Conservation (phyloP, 345 rosid species). For the Physaria fendleri region DNA sequence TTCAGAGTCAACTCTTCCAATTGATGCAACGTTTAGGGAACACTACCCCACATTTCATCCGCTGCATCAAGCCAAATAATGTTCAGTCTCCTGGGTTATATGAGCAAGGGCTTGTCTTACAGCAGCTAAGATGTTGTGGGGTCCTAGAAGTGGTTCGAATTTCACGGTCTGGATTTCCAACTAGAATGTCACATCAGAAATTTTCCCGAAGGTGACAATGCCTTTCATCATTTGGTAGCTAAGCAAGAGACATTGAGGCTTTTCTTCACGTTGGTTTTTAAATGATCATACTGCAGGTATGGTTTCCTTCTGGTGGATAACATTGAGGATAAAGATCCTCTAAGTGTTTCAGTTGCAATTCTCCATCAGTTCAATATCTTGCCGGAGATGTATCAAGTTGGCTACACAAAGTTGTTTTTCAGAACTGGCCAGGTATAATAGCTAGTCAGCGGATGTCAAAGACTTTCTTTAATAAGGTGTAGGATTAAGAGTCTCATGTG, state of each 20-base stretch:
- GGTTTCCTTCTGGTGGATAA: constrained; percentile 89
- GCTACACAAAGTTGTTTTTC: constrained; percentile 93
- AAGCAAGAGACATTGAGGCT: background rate
- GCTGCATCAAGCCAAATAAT: constrained; percentile 95
- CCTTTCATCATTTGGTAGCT: constrained; percentile 9
- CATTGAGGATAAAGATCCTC: constrained; percentile 80
- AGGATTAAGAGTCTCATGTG: constrained; percentile 10
- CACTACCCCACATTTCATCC: constrained; percentile 97
- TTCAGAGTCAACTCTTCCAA: constrained; percentile 88
- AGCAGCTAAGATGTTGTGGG: constrained; percentile 96
- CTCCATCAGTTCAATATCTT: constrained; percentile 94
- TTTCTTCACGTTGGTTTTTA: constrained; percentile 1
- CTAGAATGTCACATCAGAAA: constrained; percentile 95
- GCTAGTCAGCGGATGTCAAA: background rate
- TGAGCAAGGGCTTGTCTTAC: constrained; percentile 86
- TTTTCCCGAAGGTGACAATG: constrained; percentile 69
- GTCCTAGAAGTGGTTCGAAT: constrained; percentile 97
- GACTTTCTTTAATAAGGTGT: background rate
- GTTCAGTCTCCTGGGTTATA: constrained; percentile 82
- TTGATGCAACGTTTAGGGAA: constrained; percentile 90
- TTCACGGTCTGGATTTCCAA: constrained; percentile 96
- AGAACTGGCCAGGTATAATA: constrained; percentile 87
- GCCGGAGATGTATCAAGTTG: constrained; percentile 99
- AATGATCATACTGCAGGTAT: constrained; percentile 49
- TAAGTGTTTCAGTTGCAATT: constrained; percentile 93